Evolutionary conservation across 768 basidiomycete species (phyloP).

Genomic region (Coprinopsis cinerea): DNA sequence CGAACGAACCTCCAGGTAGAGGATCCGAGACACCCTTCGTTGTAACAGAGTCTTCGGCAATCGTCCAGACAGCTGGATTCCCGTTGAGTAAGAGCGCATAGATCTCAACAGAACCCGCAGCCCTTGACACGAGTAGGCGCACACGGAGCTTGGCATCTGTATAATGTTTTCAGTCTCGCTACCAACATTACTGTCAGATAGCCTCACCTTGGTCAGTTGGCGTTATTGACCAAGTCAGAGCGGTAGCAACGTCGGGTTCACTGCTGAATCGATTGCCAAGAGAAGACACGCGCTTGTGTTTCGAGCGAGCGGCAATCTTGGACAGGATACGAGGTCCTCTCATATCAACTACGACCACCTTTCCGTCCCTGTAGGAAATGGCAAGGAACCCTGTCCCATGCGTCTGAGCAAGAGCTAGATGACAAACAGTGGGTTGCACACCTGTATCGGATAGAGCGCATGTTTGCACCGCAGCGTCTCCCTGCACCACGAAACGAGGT

Average conservation of each 20-base stretch:
- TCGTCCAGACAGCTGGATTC: slow-evolving; percentile 30
- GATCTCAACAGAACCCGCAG: slow-evolving; percentile 54
- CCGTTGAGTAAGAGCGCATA: slow-evolving; percentile 42
- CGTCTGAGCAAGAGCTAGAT: slow-evolving; percentile 5
- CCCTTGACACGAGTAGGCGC: slow-evolving; percentile 57
- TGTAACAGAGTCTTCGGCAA: slow-evolving; percentile 26
- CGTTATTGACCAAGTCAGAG: slow-evolving; percentile 64
- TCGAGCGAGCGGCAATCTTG: slow-evolving; percentile 34
- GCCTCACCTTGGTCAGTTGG: slow-evolving; percentile 45
- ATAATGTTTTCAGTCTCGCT: not conserved
- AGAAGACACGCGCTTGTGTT: slow-evolving; percentile 30
- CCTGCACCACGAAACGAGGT: slow-evolving; percentile 47
- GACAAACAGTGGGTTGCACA: slow-evolving; percentile 22
- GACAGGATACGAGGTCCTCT: slow-evolving; percentile 66
- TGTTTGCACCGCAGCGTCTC: slow-evolving; percentile 42
- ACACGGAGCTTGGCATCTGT: slow-evolving; percentile 41
- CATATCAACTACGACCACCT: slow-evolving; percentile 65
- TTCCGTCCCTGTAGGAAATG: slow-evolving; percentile 55
- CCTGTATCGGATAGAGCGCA: slow-evolving; percentile 73
- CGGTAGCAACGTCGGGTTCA: slow-evolving; percentile 44
- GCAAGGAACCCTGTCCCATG: slow-evolving; percentile 64
- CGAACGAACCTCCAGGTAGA: slow-evolving; percentile 41
- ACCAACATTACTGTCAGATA: not conserved
- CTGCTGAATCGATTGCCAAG: slow-evolving; percentile 27
- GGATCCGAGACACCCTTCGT: slow-evolving; percentile 39